phyloP scores from a whole-genome alignment of 2,329 filamentous ascomycete genomes.

The Phialemoniopsis sp. region DNA sequence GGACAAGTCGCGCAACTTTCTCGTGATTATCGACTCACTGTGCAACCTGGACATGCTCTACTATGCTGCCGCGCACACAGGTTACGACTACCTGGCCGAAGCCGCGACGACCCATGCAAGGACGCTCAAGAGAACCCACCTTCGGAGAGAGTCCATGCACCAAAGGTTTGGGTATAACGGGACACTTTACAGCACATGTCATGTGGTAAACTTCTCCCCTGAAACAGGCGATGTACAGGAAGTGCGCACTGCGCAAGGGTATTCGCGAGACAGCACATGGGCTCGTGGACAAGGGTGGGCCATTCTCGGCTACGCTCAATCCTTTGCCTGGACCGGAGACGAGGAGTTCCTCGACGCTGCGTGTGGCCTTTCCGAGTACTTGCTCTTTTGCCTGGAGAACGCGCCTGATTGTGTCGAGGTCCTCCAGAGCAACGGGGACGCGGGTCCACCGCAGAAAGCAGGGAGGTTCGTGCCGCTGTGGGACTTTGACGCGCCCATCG shows the following conservation, averaged over 20 bases:
- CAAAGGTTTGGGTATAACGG: constrained; percentile 22
- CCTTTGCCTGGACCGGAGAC: constrained; percentile 41
- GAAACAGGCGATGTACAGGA: constrained; percentile 28
- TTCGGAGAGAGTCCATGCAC: constrained; percentile 22
- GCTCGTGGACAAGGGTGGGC: constrained; percentile 44
- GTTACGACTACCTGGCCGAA: constrained; percentile 19
- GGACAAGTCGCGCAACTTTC: constrained; percentile 21
- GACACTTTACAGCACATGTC: constrained; percentile 23
- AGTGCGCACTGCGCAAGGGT: constrained; percentile 41
- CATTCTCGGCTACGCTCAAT: constrained; percentile 43
- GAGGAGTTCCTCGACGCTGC: constrained; percentile 29
- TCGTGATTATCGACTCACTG: constrained; percentile 37
- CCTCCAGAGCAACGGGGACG: too few relatives aligned
- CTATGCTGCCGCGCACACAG: constrained; percentile 28
- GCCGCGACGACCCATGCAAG: constrained; percentile 33
- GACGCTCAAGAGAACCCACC: constrained; percentile 17
- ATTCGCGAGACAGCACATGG: constrained; percentile 40
- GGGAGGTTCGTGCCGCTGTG: constrained; percentile 22
- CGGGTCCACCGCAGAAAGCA: constrained; percentile 9
- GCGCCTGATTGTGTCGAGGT: constrained; percentile 7
- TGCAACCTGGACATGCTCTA: constrained; percentile 34
- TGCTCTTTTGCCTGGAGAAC: constrained; percentile 30
- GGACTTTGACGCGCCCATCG: constrained; percentile 45
- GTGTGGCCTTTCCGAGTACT: constrained; percentile 38
- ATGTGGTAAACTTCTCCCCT: constrained; percentile 42